phyloP scores from a whole-genome alignment of 768 basidiomycete species.

The Chalciporus piperatus region DNA sequence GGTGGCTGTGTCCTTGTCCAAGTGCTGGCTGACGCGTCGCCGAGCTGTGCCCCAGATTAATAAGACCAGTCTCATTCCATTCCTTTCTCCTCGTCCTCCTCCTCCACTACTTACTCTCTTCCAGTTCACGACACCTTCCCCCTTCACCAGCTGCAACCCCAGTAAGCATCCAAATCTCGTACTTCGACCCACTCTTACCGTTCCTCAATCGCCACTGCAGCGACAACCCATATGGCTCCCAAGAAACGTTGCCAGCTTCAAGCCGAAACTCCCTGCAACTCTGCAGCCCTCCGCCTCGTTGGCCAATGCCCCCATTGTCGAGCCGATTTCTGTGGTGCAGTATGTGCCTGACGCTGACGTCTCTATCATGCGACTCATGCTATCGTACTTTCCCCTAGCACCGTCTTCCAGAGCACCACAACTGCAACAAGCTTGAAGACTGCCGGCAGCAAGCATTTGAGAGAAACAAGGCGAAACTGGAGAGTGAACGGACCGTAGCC shows the following conservation, averaged over 20 bases:
- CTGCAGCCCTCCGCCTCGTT: constrained; percentile 78
- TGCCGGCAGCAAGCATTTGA: constrained; percentile 88
- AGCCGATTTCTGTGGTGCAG: constrained; percentile 72
- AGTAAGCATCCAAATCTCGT: too few relatives aligned
- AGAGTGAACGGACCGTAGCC: constrained; percentile 83
- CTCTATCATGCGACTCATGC: constrained; percentile 12
- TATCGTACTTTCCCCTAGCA: constrained; percentile 46
- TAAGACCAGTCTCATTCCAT: background rate
- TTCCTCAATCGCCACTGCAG: background rate
- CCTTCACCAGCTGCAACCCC: too few relatives aligned
- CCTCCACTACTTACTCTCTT: background rate
- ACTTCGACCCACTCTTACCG: background rate
- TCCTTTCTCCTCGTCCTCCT: background rate
- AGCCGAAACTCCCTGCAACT: constrained; percentile 55
- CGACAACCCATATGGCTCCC: constrained; percentile 53
- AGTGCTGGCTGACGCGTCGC: background rate
- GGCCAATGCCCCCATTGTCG: constrained; percentile 83
- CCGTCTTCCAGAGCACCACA: constrained; percentile 86
- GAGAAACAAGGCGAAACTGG: constrained; percentile 82
- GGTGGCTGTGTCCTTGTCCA: background rate
- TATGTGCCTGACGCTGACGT: constrained; percentile 36
- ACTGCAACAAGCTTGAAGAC: constrained; percentile 77
- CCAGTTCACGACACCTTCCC: background rate
- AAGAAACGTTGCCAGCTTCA: constrained; percentile 87
- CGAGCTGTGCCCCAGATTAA: background rate